These are phyloP conservation scores for Salix dunnii DNA, from an alignment of 345 rosid genomes.

Conservation along the genomic window DNA sequence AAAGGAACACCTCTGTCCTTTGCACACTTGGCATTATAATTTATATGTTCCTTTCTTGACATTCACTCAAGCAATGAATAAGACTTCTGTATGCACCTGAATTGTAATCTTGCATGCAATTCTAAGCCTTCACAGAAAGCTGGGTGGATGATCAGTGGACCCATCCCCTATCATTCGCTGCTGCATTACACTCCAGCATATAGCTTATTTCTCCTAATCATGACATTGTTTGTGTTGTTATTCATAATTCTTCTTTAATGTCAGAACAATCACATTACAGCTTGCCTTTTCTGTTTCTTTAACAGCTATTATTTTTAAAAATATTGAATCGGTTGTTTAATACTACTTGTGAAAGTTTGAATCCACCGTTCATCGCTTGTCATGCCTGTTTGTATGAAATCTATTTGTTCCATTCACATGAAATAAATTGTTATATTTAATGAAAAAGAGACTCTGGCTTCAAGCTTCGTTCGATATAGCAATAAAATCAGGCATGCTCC, in stretches of 20 bases:
- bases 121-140: not conserved
- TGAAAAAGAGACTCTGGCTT: too few species aligned
- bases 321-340: too few species aligned
- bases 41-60: slow-evolving; percentile 16
- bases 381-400: too few species aligned
- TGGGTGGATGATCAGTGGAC: not conserved
- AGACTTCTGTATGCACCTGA: not conserved
- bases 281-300: too few species aligned
- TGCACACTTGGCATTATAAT: not conserved
- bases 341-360: too few species aligned
- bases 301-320: too few species aligned
- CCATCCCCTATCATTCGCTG: not conserved
- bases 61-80: slow-evolving; percentile 7
- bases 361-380: too few species aligned
- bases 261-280: too few species aligned
- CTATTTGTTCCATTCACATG: too few species aligned
- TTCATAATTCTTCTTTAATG: too few species aligned
- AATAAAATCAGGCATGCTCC: not conserved
- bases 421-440: too few species aligned
- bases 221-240: not conserved
- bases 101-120: not conserved
- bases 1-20: not conserved
- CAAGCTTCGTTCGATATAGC: not conserved
- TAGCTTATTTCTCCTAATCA: not conserved
- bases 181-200: not conserved